Evolutionary conservation across 495 filamentous ascomycete species (phyloP).

Genomic region (Evernia prunastri): DNA sequence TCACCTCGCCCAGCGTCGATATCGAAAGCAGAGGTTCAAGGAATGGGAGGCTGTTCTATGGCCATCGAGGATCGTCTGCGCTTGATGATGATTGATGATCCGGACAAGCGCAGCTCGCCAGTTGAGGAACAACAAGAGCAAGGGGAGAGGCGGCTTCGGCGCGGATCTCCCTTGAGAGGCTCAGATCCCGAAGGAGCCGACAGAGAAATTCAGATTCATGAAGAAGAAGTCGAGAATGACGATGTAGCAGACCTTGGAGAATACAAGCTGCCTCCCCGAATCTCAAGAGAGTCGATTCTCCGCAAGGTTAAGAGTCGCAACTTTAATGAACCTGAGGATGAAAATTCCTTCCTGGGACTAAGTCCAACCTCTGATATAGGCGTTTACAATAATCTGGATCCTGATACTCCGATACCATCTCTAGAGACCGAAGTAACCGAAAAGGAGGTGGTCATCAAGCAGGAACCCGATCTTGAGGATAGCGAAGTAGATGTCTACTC

Average conservation of each 20-base stretch:
- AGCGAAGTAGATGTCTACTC: constrained; percentile 62
- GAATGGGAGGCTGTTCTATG: constrained; percentile 62
- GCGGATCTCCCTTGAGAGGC: constrained; percentile 18
- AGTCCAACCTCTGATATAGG: constrained; percentile 47
- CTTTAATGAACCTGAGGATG: constrained; percentile 47
- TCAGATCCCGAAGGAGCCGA: constrained; percentile 38
- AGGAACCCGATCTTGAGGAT: constrained; percentile 51
- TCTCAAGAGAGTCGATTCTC: constrained; percentile 89
- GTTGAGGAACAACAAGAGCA: constrained; percentile 36
- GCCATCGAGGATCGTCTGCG: constrained; percentile 73
- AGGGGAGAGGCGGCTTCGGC: constrained; percentile 52
- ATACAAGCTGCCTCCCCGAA: constrained; percentile 63
- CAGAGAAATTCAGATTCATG: constrained; percentile 36
- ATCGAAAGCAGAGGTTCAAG: constrained; percentile 64
- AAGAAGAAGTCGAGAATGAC: constrained; percentile 41
- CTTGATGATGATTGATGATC: constrained; percentile 73
- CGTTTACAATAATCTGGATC: constrained; percentile 54
- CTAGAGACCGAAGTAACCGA: constrained; percentile 50
- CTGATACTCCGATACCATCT: constrained; percentile 79
- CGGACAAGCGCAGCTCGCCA: constrained; percentile 42
- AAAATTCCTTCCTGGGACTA: constrained; percentile 51
- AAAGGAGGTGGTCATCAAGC: constrained; percentile 60
- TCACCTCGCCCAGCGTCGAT: constrained; percentile 56
- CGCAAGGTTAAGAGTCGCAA: constrained; percentile 65
- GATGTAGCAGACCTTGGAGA: constrained; percentile 50